Conservation (phyloP, 257 asterid genomes). For the Thymus quinquecostatus region DNA sequence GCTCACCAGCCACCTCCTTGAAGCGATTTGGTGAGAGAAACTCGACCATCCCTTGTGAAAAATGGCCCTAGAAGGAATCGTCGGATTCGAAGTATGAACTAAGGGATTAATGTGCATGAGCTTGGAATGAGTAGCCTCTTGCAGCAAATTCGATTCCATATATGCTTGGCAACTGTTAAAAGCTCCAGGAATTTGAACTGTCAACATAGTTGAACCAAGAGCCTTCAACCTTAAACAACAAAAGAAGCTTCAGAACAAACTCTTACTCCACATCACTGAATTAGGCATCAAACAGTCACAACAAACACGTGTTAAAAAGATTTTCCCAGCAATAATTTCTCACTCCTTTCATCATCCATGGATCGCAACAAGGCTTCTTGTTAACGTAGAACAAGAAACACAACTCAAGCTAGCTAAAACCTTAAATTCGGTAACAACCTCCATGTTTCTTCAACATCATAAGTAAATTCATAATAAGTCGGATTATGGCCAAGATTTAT, state of each 20-base stretch:
- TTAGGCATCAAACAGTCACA: background rate
- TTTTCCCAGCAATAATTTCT: background rate
- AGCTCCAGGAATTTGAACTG: constrained; percentile 47
- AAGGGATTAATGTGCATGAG: constrained; percentile 39
- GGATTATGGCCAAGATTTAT: constrained; percentile 1
- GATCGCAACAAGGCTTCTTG: background rate
- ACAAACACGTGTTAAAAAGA: background rate
- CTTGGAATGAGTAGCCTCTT: constrained; percentile 49
- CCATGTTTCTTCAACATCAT: constrained; percentile 17
- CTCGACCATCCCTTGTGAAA: constrained; percentile 45
- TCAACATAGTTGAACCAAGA: constrained; percentile 57
- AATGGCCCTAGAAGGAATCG: constrained; percentile 36
- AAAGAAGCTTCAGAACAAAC: background rate
- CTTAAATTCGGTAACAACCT: background rate
- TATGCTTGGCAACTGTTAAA: constrained; percentile 46
- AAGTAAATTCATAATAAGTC: background rate
- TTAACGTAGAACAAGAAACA: background rate
- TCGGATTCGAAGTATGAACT: constrained; percentile 35
- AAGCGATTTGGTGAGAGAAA: constrained; percentile 48
- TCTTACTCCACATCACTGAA: background rate
- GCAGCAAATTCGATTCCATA: constrained; percentile 46
- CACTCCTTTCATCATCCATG: background rate
- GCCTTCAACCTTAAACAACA: constrained; percentile 39
- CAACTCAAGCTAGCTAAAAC: constrained; percentile 4
- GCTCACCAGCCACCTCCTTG: constrained; percentile 80